A percentile compares a stretch with the other conserved stretches of the same genome.
phyloP scores from a whole-genome alignment of 2,329 filamentous ascomycete genomes.

The Colletotrichum trifolii region DNA sequence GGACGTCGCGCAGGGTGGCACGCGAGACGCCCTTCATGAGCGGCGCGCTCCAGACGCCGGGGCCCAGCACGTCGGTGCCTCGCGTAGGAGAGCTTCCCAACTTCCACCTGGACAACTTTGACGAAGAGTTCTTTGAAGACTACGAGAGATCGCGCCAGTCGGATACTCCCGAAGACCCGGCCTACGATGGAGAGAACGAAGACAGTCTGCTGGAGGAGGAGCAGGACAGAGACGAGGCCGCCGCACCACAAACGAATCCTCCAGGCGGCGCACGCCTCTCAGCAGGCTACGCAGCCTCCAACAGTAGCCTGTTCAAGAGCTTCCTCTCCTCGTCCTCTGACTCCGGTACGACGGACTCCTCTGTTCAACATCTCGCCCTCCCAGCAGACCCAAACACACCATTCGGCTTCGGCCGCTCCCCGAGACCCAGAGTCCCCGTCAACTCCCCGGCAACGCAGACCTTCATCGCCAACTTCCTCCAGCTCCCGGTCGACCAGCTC shows the following conservation, averaged over 20 bases:
- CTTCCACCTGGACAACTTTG: too few species aligned
- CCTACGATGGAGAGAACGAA: neutral
- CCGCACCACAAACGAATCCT: neutral
- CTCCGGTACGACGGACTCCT: neutral
- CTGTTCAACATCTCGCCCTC: neutral
- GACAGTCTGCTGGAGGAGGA: neutral
- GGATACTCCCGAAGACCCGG: too few species aligned
- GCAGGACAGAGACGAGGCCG: neutral
- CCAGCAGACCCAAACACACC: slow-evolving; percentile 2
- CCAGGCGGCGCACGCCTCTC: neutral
- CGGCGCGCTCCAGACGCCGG: too few species aligned
- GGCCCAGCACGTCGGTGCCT: too few species aligned
- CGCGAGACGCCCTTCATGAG: too few species aligned
- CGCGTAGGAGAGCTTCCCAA: too few species aligned
- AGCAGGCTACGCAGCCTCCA: neutral
- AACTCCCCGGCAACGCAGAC: neutral
- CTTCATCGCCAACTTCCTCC: slow-evolving; percentile 9
- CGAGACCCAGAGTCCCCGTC: neutral
- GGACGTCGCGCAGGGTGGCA: too few species aligned
- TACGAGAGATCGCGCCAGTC: too few species aligned
- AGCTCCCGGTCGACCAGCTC: neutral
- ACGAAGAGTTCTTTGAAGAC: too few species aligned
- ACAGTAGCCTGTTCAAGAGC: neutral
- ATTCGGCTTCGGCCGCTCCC: slow-evolving; percentile 15
- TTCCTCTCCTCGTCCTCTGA: neutral